Base-by-base conservation (phyloP, 1,284 basidiomycete genomes). In the Phaffia rhodozyma region DNA sequence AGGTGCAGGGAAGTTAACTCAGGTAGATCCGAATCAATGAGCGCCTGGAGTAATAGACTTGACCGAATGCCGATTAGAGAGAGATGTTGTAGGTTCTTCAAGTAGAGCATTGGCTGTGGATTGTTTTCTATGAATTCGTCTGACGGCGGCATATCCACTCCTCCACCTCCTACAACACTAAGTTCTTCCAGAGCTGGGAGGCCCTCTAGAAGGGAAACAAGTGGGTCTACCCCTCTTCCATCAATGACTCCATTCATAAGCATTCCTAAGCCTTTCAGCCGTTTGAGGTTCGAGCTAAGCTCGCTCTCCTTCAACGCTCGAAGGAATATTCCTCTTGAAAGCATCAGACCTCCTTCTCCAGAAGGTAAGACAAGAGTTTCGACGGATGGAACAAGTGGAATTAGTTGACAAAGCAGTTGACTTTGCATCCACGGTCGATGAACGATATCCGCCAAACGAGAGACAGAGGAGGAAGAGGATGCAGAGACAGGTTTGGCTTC, bases 301-400 rank as follows among this genome's bases (percentile, higher is more conserved):
- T 71, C 66, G 50, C 79, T 76, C 7, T 78, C 78, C 23, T 63
- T 65, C 9, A 91, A 75, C n/a, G 55, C 9, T 9, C 62, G 62
- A n/a, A 63, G 62, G 29, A 63, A 56, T 6, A 49, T 43, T 83
- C 79, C 23, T 43, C 38, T 43, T 5, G 38, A 43, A 16, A 43
- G 38, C 38, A 43, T 43, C 16, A 43, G 38, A 74, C 69, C 59
- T 86, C 71, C 49, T 80, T 58, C 21, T 68, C 86, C 74, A 38
- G 84, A 79, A 65, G 84, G 81, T 69, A 91, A 78, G 60, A 78
- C 76, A 63, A 91, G 77, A 32, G 75, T 74, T 34, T 79, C 73
- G 68, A 91, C 77, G 76, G 84, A 86, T 0, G 89, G 89, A 1
- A 84, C 70, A 34, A 91, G 72, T 5, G 86, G 84, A 66, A 89